phyloP scores from a whole-genome alignment of 257 asterid genomes.

The Capsicum chinense region DNA sequence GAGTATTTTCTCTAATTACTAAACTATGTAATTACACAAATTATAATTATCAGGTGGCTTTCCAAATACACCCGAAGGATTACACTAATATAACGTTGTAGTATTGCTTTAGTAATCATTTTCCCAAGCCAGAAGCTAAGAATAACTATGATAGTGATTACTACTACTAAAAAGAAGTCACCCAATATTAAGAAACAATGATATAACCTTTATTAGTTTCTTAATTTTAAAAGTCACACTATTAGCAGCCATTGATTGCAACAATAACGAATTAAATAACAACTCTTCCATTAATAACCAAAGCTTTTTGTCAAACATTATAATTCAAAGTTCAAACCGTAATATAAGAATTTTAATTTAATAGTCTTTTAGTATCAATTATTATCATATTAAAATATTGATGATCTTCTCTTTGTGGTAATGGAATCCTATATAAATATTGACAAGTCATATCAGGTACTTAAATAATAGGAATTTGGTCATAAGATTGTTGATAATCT shows the following conservation, averaged over 20 bases:
- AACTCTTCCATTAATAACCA: neutral
- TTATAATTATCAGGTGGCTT: no score
- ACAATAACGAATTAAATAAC: neutral
- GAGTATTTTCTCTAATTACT: no score
- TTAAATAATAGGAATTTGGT: neutral
- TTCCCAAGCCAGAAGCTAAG: neutral
- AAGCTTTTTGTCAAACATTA: neutral
- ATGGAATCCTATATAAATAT: neutral
- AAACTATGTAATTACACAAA: no score
- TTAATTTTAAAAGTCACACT: neutral
- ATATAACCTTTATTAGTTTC: neutral
- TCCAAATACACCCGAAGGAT: no score
- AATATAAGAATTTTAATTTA: neutral
- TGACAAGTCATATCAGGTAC: neutral
- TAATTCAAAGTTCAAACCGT: neutral
- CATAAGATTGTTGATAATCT: neutral
- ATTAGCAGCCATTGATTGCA: neutral
- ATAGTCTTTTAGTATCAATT: neutral
- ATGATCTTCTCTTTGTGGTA: neutral
- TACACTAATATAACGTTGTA: neutral
- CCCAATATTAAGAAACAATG: neutral
- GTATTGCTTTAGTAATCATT: neutral
- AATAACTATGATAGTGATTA: conserved; percentile 9
- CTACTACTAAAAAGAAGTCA: neutral
- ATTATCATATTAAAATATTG: neutral